A percentile compares a stretch with the other conserved stretches of the same genome.
Conservation (phyloP, 1,139 yeast species). For the Candida buenavistaensis region DNA sequence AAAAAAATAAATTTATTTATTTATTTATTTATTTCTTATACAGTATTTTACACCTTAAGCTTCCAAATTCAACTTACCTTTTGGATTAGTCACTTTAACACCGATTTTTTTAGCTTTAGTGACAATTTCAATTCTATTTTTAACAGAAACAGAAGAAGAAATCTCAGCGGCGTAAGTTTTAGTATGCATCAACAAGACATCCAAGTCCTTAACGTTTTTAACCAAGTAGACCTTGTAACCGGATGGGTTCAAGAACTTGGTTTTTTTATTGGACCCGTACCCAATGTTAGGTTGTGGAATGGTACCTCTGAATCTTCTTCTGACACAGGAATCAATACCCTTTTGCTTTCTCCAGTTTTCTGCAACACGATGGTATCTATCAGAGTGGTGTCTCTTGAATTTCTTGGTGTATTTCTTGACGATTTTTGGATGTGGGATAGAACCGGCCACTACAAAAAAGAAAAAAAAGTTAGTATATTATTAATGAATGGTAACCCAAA, state of each 20-base stretch:
- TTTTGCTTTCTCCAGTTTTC: conserved; percentile 99
- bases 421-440: conserved; percentile 98
- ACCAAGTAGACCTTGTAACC: conserved; percentile 98
- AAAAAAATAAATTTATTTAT: too few species aligned
- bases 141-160: conserved; percentile 97
- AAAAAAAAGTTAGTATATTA: conserved; percentile 3
- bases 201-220: conserved; percentile 90
- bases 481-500: too few species aligned
- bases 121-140: conserved; percentile 95
- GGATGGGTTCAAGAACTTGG: conserved; percentile 93
- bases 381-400: conserved; percentile 99
- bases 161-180: conserved; percentile 99
- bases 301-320: conserved; percentile 99
- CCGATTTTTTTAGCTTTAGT: conserved; percentile 98
- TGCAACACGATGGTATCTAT: conserved; percentile 97
- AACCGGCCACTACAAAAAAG: conserved; percentile 73
- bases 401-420: conserved; percentile 99
- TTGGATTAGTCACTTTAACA: conserved; percentile 98
- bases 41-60: conserved; percentile 53
- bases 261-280: conserved; percentile 99
- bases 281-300: conserved; percentile 99
- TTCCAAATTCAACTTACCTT: conserved; percentile 98
- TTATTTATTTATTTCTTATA: neutral
- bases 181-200: conserved; percentile 94
- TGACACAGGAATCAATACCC: conserved; percentile 99